Percentiles rank a stretch among this genome's conserved stretches.
Conservation (phyloP, 2,329 filamentous ascomycete genomes). For the Cadophora sp. region DNA sequence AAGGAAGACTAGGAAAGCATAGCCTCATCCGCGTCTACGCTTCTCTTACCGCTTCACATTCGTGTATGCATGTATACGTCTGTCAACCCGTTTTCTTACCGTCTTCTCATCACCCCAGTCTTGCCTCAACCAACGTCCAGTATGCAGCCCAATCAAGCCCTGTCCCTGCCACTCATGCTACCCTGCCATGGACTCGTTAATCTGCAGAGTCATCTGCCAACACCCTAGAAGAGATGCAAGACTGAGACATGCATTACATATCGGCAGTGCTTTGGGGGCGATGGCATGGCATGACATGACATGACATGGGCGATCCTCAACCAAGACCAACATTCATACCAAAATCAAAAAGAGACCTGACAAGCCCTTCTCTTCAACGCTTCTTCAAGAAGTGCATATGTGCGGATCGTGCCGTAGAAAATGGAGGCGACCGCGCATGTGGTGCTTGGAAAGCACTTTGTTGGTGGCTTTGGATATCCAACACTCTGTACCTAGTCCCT, state of each 20-base stretch:
- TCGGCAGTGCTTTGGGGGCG: background rate
- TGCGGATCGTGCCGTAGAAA: background rate
- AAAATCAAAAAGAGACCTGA: no score
- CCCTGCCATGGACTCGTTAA: background rate
- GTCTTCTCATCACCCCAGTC: background rate
- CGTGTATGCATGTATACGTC: background rate
- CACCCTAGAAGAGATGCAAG: background rate
- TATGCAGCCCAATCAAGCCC: background rate
- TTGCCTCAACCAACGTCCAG: background rate
- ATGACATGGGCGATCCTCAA: background rate
- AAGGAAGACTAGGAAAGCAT: background rate
- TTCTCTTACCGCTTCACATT: slow-evolving; percentile 9
- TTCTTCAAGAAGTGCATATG: background rate
- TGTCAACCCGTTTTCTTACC: background rate
- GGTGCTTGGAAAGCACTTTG: background rate
- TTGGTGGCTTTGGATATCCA: background rate
- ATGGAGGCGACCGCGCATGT: background rate
- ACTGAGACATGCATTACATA: slow-evolving; percentile 16
- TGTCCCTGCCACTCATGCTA: no score
- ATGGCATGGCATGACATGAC: background rate
- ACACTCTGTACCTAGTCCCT: background rate
- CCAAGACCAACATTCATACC: no score
- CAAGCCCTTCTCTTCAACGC: background rate
- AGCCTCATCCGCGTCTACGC: slow-evolving; percentile 15
- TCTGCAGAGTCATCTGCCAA: slow-evolving; percentile 1